These are phyloP conservation scores for Chaetomiaceae sp. DNA, from an alignment of 2,329 filamentous ascomycete genomes.

Conservation along the genomic window DNA sequence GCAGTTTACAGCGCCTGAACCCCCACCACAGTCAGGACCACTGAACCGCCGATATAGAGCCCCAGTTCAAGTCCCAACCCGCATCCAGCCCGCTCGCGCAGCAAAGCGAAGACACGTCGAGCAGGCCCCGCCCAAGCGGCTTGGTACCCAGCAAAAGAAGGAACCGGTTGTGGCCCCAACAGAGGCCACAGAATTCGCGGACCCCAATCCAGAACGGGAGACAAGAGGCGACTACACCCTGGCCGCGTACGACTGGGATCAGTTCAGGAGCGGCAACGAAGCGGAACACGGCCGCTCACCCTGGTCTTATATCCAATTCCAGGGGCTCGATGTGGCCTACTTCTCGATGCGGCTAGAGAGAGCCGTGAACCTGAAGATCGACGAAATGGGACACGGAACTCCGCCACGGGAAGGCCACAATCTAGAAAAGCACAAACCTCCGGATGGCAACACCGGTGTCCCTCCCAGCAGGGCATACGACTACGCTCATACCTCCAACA, in stretches of 20 bases:
- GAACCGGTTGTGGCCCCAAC: neutral
- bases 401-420: too few relatives aligned
- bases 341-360: constrained; percentile 13
- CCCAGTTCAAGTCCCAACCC: constrained; percentile 6
- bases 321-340: constrained; percentile 8
- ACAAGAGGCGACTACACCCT: constrained; percentile 17
- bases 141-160: neutral
- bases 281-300: neutral
- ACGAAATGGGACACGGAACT: neutral
- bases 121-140: neutral
- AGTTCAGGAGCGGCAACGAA: constrained; percentile 8
- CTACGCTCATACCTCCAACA: too few relatives aligned
- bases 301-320: constrained; percentile 1
- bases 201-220: neutral
- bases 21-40: neutral
- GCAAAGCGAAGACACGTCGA: constrained; percentile 16
- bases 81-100: constrained; percentile 17
- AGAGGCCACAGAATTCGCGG: neutral
- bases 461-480: too few relatives aligned
- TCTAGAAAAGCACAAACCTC: too few relatives aligned
- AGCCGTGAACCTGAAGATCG: neutral
- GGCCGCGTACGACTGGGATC: constrained; percentile 10
- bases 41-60: neutral
- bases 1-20: neutral
- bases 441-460: too few relatives aligned